Conservation (phyloP, 768 basidiomycete genomes). For the Naganishia vaughanmartiniae region DNA sequence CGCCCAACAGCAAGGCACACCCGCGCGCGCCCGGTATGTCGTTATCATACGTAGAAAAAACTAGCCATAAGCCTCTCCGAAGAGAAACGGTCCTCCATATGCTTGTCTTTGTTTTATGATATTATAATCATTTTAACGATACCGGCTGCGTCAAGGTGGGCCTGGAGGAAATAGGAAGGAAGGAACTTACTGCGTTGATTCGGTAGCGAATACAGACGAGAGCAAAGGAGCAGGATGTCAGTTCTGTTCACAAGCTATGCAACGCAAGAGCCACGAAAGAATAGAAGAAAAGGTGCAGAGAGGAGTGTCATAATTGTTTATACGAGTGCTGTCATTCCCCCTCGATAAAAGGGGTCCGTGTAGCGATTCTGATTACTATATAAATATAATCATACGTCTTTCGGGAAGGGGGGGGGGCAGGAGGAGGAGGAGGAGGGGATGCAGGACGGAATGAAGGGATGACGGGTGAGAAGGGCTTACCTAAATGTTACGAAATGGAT, state of each 20-base stretch:
- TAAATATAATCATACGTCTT: slow-evolving; percentile 30
- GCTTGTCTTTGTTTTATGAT: slow-evolving; percentile 34
- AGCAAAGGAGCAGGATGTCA: slow-evolving; percentile 5
- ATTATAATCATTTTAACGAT: slow-evolving; percentile 12
- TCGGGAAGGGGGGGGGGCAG: background rate
- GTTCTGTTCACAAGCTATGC: background rate
- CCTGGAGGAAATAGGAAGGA: background rate
- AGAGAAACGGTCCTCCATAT: slow-evolving; percentile 29
- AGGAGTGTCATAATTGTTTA: slow-evolving; percentile 26
- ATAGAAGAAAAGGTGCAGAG: background rate
- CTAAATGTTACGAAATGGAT: too few relatives aligned
- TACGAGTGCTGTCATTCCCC: slow-evolving; percentile 26
- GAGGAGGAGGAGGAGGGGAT: background rate
- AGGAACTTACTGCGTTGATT: slow-evolving; percentile 15
- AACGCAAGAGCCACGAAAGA: background rate
- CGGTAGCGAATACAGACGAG: background rate
- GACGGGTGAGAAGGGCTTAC: background rate
- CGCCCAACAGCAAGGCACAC: background rate
- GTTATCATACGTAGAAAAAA: slow-evolving; percentile 30
- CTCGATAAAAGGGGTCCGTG: slow-evolving; percentile 19
- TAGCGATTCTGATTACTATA: slow-evolving; percentile 34
- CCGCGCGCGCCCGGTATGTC: background rate
- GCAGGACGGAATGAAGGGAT: background rate
- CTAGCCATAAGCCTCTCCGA: slow-evolving; percentile 24
- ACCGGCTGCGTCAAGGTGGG: background rate